phyloP scores from a whole-genome alignment of 1,284 basidiomycete species.

The Irpex sp. region DNA sequence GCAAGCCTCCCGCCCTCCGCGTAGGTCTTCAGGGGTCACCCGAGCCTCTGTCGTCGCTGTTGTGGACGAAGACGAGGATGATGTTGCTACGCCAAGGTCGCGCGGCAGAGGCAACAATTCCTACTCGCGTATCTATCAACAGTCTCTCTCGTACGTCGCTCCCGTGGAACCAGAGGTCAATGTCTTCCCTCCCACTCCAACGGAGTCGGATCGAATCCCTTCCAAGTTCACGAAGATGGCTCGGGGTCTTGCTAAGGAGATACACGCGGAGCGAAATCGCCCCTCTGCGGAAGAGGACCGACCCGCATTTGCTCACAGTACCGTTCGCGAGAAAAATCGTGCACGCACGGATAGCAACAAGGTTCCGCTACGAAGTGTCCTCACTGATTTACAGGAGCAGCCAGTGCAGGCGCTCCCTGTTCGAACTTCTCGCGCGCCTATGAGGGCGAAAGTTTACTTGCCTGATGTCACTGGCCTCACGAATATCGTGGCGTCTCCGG shows the following conservation, averaged over 20 bases:
- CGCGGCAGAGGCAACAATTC: constrained; percentile 11
- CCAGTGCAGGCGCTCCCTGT: constrained; percentile 5
- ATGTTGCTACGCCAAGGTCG: constrained; percentile 11
- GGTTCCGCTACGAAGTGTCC: constrained; percentile 17
- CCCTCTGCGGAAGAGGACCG: neutral
- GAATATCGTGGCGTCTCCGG: constrained; percentile 67
- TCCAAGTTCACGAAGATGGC: constrained; percentile 61
- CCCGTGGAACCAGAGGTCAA: constrained; percentile 42
- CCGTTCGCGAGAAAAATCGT: constrained; percentile 15
- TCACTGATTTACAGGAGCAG: constrained; percentile 10
- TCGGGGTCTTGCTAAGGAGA: constrained; percentile 48
- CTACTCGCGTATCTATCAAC: constrained; percentile 18
- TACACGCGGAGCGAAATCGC: constrained; percentile 39
- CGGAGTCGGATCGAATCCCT: constrained; percentile 28
- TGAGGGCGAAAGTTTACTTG: constrained; percentile 43
- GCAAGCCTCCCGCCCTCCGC: constrained; percentile 4
- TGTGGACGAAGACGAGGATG: constrained; percentile 14
- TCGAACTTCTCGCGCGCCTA: constrained; percentile 16
- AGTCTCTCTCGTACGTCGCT: constrained; percentile 26
- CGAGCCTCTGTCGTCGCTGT: constrained; percentile 2
- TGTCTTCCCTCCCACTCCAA: constrained; percentile 56
- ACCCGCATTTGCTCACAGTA: constrained; percentile 18
- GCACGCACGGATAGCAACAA: constrained; percentile 13
- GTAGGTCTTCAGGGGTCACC: constrained; percentile 9
- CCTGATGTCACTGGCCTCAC: constrained; percentile 81